These are phyloP conservation scores for Pilatotrama ljubarskyi DNA, from an alignment of 768 basidiomycete genomes.

Conservation along the genomic window DNA sequence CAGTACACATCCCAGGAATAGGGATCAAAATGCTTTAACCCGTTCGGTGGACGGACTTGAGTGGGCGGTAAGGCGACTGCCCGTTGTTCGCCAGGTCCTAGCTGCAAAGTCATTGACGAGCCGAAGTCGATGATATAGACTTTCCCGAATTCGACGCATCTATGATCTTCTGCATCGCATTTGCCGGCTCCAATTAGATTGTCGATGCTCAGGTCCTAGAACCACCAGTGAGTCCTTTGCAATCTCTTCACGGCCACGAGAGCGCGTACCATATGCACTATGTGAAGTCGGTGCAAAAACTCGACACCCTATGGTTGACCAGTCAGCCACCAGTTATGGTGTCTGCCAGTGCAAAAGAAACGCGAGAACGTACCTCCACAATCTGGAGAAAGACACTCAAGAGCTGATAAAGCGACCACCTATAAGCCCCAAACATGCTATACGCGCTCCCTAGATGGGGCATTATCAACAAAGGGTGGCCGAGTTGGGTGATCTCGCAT, in stretches of 20 bases:
- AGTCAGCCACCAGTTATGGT: too few species aligned
- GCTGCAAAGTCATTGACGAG: background rate
- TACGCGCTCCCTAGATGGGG: background rate
- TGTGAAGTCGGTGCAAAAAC: background rate
- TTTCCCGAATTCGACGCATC: background rate
- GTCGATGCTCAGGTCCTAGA: background rate
- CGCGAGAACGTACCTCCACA: background rate
- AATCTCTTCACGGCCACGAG: background rate
- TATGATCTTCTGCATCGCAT: background rate
- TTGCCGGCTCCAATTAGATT: background rate
- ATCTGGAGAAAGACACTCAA: background rate
- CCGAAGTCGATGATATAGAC: slow-evolving; percentile 5
- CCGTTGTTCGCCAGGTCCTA: background rate
- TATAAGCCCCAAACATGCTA: background rate
- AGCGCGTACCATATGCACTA: background rate
- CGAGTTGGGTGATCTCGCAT: background rate
- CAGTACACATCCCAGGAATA: slow-evolving; percentile 1
- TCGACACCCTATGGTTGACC: background rate
- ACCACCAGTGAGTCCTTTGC: background rate
- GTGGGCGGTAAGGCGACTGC: background rate
- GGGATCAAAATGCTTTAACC: background rate
- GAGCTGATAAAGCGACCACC: background rate
- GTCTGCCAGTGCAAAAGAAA: background rate
- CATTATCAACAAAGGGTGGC: slow-evolving; percentile 3
- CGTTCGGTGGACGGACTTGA: background rate